phyloP scores from a whole-genome alignment of 345 rosid species.

The Toxicodendron radicans region DNA sequence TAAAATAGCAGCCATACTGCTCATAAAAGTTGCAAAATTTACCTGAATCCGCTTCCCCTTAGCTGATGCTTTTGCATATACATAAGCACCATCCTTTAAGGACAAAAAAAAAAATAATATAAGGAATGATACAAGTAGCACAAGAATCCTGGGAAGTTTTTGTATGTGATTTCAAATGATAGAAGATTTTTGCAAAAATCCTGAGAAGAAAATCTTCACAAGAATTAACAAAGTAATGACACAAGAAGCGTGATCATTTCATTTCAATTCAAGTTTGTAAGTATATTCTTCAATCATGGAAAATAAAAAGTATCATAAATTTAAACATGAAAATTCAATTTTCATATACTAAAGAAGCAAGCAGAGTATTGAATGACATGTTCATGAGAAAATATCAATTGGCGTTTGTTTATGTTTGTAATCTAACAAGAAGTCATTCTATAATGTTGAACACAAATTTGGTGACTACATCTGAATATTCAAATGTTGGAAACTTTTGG shows the following conservation, averaged over 20 bases:
- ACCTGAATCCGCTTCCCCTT: conserved; percentile 97
- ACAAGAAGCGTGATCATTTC: neutral
- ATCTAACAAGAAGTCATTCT: too few relatives aligned
- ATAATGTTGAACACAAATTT: too few relatives aligned
- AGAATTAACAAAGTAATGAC: neutral
- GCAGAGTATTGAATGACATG: neutral
- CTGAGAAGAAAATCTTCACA: conserved; percentile 2
- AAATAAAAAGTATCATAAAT: neutral
- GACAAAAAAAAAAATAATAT: conserved; percentile 10
- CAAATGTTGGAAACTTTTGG: too few relatives aligned
- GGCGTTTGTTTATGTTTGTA: neutral
- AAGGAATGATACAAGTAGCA: neutral
- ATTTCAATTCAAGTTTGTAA: neutral
- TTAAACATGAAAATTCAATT: neutral
- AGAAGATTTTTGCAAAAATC: neutral
- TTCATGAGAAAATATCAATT: neutral
- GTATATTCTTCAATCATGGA: neutral
- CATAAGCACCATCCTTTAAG: conserved; percentile 79
- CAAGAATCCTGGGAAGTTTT: too few relatives aligned
- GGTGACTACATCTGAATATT: too few relatives aligned
- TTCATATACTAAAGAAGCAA: neutral
- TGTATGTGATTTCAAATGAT: too few relatives aligned
- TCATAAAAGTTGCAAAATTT: neutral
- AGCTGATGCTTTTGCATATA: conserved; percentile 81
- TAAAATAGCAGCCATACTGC: neutral